phyloP scores from a whole-genome alignment of 805 yeast genomes.

The Groenewaldozyma tartarivorans region DNA sequence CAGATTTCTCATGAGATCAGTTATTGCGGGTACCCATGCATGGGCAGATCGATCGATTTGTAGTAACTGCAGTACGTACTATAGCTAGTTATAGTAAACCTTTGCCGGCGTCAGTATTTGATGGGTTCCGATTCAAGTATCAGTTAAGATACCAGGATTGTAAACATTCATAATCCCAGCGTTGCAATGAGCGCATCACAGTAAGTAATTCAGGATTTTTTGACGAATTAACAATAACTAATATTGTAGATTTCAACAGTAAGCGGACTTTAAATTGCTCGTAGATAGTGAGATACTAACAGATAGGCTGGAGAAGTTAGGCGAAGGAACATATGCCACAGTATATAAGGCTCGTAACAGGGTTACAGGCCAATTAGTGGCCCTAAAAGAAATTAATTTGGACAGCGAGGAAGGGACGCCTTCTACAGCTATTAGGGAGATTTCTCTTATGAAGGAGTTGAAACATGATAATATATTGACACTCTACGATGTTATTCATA shows the following conservation, averaged over 20 bases:
- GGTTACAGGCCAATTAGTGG: conserved; percentile 81
- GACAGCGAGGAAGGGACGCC: conserved; percentile 99
- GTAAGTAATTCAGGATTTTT: too few species aligned
- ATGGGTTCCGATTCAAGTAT: too few species aligned
- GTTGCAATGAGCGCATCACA: conserved; percentile 26
- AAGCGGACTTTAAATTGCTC: conserved; percentile 3
- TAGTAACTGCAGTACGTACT: too few species aligned
- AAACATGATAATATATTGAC: conserved; percentile 90
- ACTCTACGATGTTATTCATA: conserved; percentile 89
- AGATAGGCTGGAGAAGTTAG: conserved; percentile 62
- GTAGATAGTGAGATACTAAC: conserved; percentile 3
- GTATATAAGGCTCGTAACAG: conserved; percentile 90
- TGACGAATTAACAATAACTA: too few species aligned
- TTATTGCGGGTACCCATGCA: too few species aligned
- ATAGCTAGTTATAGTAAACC: too few species aligned
- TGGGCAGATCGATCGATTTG: too few species aligned
- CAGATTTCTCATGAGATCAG: too few species aligned
- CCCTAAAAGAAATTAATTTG: conserved; percentile 85
- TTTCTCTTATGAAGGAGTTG: conserved; percentile 88
- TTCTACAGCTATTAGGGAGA: conserved; percentile 94
- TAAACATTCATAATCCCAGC: too few species aligned
- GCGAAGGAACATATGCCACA: conserved; percentile 97
- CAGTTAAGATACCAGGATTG: too few species aligned
- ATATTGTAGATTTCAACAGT: conserved; percentile 19
- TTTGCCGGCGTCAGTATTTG: too few species aligned